A percentile compares a stretch with the other conserved stretches of the same genome.
These are phyloP conservation scores for Geotrichum histeridarum DNA, from an alignment of 1,139 yeast species.

Conservation along the genomic window DNA sequence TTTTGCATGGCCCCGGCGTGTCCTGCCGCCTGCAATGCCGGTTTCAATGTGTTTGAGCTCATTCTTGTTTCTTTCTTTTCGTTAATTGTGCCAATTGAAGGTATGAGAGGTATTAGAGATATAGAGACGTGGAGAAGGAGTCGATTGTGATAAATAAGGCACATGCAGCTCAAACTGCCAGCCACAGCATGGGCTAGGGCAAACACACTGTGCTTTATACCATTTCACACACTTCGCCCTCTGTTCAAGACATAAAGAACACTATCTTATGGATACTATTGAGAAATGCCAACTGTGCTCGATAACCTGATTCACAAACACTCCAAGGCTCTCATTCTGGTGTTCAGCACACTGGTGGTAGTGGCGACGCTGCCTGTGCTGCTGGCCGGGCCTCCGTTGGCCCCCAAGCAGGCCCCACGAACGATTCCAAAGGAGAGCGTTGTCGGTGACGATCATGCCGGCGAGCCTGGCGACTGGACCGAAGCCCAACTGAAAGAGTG, in stretches of 20 bases:
- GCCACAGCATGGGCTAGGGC: no score
- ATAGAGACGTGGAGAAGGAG: no score
- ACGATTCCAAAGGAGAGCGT: neutral
- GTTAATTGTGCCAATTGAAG: neutral
- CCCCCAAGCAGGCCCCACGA: neutral
- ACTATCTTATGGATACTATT: no score
- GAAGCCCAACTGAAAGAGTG: constrained; percentile 24
- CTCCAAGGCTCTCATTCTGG: constrained; percentile 25
- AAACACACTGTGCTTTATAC: no score
- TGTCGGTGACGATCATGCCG: constrained; percentile 1
- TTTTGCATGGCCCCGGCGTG: constrained; percentile 74
- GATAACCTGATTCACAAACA: constrained; percentile 23
- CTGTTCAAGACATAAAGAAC: no score
- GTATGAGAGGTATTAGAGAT: neutral
- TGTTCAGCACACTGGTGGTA: constrained; percentile 29
- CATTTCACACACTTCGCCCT: no score
- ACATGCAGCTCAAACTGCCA: no score
- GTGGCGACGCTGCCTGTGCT: constrained; percentile 28
- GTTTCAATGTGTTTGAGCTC: constrained; percentile 10
- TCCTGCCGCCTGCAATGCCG: constrained; percentile 69
- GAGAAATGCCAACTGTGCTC: constrained; percentile 22
- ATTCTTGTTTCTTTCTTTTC: neutral
- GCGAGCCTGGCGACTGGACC: constrained; percentile 25
- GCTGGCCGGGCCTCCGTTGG: neutral
- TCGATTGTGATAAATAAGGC: no score